Percentiles rank a stretch among this genome's conserved stretches.
Evolutionary conservation across 2,329 filamentous ascomycete genomes (phyloP).

Genomic region (Ophiostoma montium): DNA sequence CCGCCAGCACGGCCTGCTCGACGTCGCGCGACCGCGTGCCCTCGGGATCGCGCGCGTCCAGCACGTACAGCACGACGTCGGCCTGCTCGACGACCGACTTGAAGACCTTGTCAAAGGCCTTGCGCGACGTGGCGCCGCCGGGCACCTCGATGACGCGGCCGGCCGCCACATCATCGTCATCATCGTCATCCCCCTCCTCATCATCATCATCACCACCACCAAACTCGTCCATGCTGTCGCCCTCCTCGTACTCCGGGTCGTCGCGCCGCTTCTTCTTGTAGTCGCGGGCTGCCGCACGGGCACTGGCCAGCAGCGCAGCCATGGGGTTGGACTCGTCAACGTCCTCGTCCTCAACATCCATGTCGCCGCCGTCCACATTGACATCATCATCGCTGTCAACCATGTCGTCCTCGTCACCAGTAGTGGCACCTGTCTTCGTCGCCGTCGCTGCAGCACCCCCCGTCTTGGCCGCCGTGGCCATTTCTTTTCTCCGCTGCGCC

Average conservation of each 20-base stretch:
- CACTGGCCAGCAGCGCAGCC: slow-evolving; percentile 80
- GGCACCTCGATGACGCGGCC: slow-evolving; percentile 35
- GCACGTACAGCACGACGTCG: slow-evolving; percentile 83
- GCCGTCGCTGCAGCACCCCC: slow-evolving; percentile 24
- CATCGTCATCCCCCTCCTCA: slow-evolving; percentile 34
- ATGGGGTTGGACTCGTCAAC: slow-evolving; percentile 69
- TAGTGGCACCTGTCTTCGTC: slow-evolving; percentile 29
- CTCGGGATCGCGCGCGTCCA: slow-evolving; percentile 83
- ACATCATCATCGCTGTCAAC: slow-evolving; percentile 30
- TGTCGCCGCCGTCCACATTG: slow-evolving; percentile 35
- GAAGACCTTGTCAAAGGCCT: slow-evolving; percentile 90
- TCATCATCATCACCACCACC: slow-evolving; percentile 19
- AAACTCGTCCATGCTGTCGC: slow-evolving; percentile 24
- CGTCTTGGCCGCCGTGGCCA: slow-evolving; percentile 53
- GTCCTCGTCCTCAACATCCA: slow-evolving; percentile 35
- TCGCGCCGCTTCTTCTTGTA: slow-evolving; percentile 54
- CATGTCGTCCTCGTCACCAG: slow-evolving; percentile 29
- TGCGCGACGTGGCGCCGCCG: slow-evolving; percentile 52
- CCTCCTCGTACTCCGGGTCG: slow-evolving; percentile 43
- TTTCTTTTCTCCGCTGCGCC: slow-evolving; percentile 51
- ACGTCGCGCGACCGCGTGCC: slow-evolving; percentile 83
- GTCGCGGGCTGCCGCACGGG: slow-evolving; percentile 59
- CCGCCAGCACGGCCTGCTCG: slow-evolving; percentile 83
- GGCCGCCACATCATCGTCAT: slow-evolving; percentile 31
- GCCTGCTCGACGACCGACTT: slow-evolving; percentile 82